phyloP scores from a whole-genome alignment of 2,329 filamentous ascomycete species.

The Arthrobotrys pseudoclavata region DNA sequence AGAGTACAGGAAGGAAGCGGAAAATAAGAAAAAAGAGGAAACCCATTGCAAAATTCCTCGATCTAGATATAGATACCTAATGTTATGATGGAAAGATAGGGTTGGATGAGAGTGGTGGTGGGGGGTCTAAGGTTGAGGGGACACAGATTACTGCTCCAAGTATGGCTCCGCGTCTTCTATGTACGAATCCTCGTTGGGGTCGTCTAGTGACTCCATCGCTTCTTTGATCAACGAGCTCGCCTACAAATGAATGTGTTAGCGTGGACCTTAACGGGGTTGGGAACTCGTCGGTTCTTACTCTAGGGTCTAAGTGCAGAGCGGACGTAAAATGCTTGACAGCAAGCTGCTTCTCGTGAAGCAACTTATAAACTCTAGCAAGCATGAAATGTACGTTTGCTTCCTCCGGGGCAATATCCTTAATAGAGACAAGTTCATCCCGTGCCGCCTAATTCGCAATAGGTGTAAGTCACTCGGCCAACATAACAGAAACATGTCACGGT shows the following conservation, averaged over 20 bases:
- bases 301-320: constrained; percentile 93
- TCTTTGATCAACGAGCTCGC: constrained; percentile 95
- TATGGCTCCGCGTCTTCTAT: constrained; percentile 59
- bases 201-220: constrained; percentile 91
- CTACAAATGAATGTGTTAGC: constrained; percentile 68
- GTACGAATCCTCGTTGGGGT: constrained; percentile 75
- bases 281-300: constrained; percentile 74
- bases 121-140: background rate
- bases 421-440: constrained; percentile 83
- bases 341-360: constrained; percentile 77
- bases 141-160: constrained; percentile 45
- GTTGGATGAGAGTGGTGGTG: background rate
- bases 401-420: constrained; percentile 92
- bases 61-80: background rate
- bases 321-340: constrained; percentile 96
- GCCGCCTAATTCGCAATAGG: constrained; percentile 73
- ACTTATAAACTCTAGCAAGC: constrained; percentile 85
- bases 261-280: background rate
- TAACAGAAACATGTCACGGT: background rate
- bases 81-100: background rate
- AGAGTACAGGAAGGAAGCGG: background rate
- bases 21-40: constrained; percentile 1
- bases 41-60: constrained; percentile 27
- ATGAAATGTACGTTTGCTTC: constrained; percentile 97
- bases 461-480: background rate